These are phyloP conservation scores for Crithidia acanthocephali DNA, from an alignment of 208 protist genomes.

Conservation along the genomic window DNA sequence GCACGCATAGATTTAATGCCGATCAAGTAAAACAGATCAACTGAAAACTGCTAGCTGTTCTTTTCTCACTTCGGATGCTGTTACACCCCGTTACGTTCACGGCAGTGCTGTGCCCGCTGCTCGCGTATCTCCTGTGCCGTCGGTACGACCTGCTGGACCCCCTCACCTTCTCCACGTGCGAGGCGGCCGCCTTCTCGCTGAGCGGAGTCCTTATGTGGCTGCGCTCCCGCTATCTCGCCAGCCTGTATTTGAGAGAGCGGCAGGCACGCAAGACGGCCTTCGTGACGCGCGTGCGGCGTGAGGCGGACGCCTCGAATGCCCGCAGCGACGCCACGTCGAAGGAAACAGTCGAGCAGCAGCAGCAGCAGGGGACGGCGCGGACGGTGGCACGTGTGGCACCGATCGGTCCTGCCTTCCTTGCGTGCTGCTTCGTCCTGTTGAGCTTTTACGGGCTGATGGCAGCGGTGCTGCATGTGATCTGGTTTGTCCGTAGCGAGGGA, in stretches of 20 bases:
- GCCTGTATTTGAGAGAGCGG: conserved; percentile 45
- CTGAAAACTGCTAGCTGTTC: no score
- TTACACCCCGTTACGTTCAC: conserved; percentile 5
- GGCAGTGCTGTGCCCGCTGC: conserved; percentile 22
- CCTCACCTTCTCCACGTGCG: conserved; percentile 31
- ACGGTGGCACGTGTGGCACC: conserved; percentile 52
- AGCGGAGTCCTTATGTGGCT: conserved; percentile 49
- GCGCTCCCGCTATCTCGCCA: conserved; percentile 51
- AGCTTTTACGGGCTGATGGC: conserved; percentile 28
- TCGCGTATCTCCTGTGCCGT: conserved; percentile 13
- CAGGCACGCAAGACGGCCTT: conserved; percentile 22
- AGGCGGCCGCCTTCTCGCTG: conserved; percentile 37
- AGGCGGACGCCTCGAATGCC: background rate
- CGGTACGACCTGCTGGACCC: conserved; percentile 10
- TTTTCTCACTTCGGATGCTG: no score
- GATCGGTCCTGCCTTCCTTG: conserved; percentile 36
- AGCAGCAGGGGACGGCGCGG: background rate
- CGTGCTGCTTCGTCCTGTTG: conserved; percentile 38
- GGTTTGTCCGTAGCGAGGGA: conserved; percentile 14
- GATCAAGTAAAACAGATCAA: no score
- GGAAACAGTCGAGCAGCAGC: background rate
- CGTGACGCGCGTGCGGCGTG: conserved; percentile 2
- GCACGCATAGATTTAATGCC: no score
- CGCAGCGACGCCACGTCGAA: background rate
- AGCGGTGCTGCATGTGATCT: conserved; percentile 30